A percentile compares a stretch with the other conserved stretches of the same genome.
phyloP scores from a whole-genome alignment of 2,329 filamentous ascomycete species.

The Madurella fahalii region DNA sequence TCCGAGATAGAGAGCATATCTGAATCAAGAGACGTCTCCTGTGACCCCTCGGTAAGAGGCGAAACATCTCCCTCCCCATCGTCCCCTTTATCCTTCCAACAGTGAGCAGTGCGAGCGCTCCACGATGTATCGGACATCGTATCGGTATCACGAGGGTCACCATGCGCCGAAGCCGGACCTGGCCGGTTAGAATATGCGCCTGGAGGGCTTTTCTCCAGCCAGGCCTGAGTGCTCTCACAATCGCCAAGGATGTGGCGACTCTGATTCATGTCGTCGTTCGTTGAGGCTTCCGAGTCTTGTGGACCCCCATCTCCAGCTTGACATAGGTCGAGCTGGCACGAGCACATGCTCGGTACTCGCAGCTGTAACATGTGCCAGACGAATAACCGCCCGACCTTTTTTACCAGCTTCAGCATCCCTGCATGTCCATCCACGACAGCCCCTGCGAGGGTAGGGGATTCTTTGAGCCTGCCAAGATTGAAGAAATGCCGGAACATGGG shows the following conservation, averaged over 20 bases:
- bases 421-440: no score
- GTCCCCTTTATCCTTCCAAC: not conserved
- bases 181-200: no score
- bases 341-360: no score
- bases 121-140: not conserved
- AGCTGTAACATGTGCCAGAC: no score
- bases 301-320: not conserved
- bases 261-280: not conserved
- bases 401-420: no score
- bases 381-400: no score
- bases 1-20: slow-evolving; percentile 3
- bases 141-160: not conserved
- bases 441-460: no score
- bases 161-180: no score
- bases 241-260: not conserved
- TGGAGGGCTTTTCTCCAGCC: not conserved
- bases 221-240: not conserved
- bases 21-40: not conserved
- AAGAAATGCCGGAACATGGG: no score
- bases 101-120: not conserved
- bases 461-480: no score
- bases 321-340: not conserved
- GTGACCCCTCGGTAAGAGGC: not conserved
- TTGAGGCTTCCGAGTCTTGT: not conserved
- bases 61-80: not conserved